phyloP scores from a whole-genome alignment of 352 stramenopile species.

The Pythium grandisporangium region DNA sequence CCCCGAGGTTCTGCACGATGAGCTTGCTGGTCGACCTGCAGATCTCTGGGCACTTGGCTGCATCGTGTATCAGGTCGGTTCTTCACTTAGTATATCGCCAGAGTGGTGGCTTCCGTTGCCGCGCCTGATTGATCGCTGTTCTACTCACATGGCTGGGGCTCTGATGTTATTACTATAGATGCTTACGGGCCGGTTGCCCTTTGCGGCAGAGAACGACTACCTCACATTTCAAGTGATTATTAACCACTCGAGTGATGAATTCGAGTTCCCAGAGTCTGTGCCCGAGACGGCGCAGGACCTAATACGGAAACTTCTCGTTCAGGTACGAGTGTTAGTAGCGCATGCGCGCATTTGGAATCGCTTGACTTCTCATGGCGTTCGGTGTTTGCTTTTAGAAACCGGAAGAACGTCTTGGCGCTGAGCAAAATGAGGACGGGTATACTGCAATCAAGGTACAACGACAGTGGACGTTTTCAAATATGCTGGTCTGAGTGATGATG shows the following conservation, averaged over 20 bases:
- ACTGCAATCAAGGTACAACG: conserved; percentile 59
- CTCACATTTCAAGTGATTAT: conserved; percentile 89
- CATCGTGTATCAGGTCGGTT: conserved; percentile 72
- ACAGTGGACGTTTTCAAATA: conserved; percentile 1
- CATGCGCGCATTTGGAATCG: no score
- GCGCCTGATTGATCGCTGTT: no score
- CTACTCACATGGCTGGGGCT: no score
- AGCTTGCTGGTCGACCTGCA: conserved; percentile 57
- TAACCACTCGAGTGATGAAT: conserved; percentile 64
- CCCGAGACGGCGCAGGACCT: conserved; percentile 61
- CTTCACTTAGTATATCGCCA: no score
- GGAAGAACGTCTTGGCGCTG: conserved; percentile 45
- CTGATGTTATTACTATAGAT: no score
- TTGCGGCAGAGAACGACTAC: conserved; percentile 88
- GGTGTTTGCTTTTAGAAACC: conserved; percentile 37
- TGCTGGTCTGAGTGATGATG: not conserved
- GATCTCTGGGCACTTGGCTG: conserved; percentile 90
- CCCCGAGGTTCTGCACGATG: conserved; percentile 85
- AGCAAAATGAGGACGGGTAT: conserved; percentile 58
- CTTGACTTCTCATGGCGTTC: no score
- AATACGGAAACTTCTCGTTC: conserved; percentile 66
- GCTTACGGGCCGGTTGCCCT: conserved; percentile 74
- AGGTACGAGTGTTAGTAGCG: conserved; percentile 31
- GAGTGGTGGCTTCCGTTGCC: no score
- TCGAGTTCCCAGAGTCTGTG: conserved; percentile 64